Percentiles rank a stretch among this genome's conserved stretches.
phyloP scores from a whole-genome alignment of 352 stramenopile species.

The Thalassiosira delicatula region DNA sequence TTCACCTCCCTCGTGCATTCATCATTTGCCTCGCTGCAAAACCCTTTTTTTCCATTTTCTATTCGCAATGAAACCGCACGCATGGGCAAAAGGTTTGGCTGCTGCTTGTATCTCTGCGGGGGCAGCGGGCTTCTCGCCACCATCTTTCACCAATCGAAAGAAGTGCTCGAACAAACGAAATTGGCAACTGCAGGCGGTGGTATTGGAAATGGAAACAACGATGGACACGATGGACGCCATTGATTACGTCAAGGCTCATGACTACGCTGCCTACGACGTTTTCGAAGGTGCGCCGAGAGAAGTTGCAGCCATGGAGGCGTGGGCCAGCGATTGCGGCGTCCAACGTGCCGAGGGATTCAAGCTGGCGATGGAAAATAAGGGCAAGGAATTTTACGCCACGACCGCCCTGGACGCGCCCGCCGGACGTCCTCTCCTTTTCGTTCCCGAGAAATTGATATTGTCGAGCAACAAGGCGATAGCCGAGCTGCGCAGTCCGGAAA shows the following conservation, averaged over 20 bases:
- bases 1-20: too few species aligned
- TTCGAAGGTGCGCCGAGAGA: slow-evolving; percentile 27
- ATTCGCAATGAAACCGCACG: not conserved
- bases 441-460: slow-evolving; percentile 62
- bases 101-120: not conserved
- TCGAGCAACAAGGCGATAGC: slow-evolving; percentile 44
- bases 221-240: too few species aligned
- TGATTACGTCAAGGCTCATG: slow-evolving; percentile 1
- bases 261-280: slow-evolving; percentile 4
- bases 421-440: slow-evolving; percentile 47
- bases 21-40: too few species aligned
- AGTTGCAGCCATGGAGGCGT: slow-evolving; percentile 25
- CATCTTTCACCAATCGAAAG: not conserved
- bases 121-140: not conserved
- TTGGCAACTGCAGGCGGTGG: too few species aligned
- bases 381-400: slow-evolving; percentile 34
- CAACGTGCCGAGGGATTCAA: slow-evolving; percentile 29
- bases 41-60: too few species aligned
- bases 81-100: not conserved
- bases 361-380: slow-evolving; percentile 10
- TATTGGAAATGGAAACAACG: too few species aligned
- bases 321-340: slow-evolving; percentile 11
- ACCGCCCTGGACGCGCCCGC: slow-evolving; percentile 42
- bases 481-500: slow-evolving; percentile 24
- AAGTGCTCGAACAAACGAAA: too few species aligned